Evolutionary conservation across 371 early-diverging fungal species (phyloP), one percentile per base, ranked within the genome.

Genomic region (Syncephalastrum sp.): DNA sequence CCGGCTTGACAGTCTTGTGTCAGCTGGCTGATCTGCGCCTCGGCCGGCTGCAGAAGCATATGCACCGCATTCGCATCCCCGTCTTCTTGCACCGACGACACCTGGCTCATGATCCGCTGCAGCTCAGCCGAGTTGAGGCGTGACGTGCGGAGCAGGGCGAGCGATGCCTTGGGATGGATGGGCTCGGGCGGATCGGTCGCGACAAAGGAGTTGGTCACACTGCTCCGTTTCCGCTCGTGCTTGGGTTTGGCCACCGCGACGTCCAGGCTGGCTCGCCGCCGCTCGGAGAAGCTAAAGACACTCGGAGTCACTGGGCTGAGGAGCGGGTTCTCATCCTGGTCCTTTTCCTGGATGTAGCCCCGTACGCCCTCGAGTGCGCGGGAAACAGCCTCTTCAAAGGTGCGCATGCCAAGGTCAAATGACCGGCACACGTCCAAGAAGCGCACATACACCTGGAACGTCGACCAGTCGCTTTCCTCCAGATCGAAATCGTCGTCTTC

Each of bases 371-470:
- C 68, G 24, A 84, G 64, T 4, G 64, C 68, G 16, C 67, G 69
- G 15, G 66, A 64, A 8, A 74, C 54, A n/a, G 60, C 68, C 24
- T 67, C 57, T 25, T 82, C 80, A 33, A 83, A 70, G 1, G 67
- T 64, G 12, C 56, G 63, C 19, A 84, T 52, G 15, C 72, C 70
- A 38, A 60, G 61, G 21, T 69, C 67, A 42, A 85, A 43, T 3
- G 63, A 60, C 15, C 74, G 68, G 49, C 83, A 84, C 5, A 85
- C 63, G 6, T 75, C 83, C 61, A 89, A 67, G n/a, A 86, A 46
- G 16, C 78, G 70, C 29, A 88, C 64, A 5, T 85, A 87, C 42
- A 82, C 64, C 47, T 88, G 86, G 61, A 89, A 86, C 5, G 68
- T 64, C 0, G 69, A 65, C 71, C 81, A 81, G 42, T 80, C 79